Conservation (phyloP, 202 grass and related monocot species). For the Brachypodium distachyon region DNA sequence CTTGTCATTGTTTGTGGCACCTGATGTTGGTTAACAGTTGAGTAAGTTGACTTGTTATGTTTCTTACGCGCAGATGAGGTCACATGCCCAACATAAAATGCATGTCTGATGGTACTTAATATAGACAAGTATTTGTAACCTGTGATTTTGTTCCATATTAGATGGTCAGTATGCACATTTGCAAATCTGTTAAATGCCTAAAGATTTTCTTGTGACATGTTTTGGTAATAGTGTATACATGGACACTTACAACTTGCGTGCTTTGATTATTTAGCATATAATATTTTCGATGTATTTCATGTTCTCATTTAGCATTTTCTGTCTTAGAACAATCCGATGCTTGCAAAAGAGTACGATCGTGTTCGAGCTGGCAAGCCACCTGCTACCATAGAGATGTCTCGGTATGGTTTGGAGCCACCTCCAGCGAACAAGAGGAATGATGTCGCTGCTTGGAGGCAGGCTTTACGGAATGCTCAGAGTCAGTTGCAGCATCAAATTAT, state of each 20-base stretch:
- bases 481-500: conserved; percentile 90
- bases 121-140: not conserved
- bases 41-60: not conserved
- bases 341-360: conserved; percentile 91
- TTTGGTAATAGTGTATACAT: not conserved
- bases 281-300: not conserved
- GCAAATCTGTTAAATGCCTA: not conserved
- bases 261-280: conserved; percentile 3
- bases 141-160: not conserved
- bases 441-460: conserved; percentile 82
- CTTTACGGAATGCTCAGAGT: conserved; percentile 78
- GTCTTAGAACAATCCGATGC: conserved; percentile 87
- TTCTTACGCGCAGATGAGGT: not conserved
- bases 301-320: conserved; percentile 19
- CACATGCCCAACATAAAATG: not conserved
- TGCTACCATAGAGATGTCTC: conserved; percentile 88
- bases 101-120: not conserved
- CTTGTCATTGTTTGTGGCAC: not conserved
- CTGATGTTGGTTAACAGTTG: not conserved
- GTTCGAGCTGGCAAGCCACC: conserved; percentile 92
- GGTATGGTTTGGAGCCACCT: conserved; percentile 90
- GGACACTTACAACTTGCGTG: not conserved
- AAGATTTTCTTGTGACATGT: not conserved
- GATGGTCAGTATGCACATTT: not conserved
- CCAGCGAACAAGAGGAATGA: conserved; percentile 80